phyloP scores from a whole-genome alignment of 192 early-diverging fungal species.

The Coemansia umbellata region DNA sequence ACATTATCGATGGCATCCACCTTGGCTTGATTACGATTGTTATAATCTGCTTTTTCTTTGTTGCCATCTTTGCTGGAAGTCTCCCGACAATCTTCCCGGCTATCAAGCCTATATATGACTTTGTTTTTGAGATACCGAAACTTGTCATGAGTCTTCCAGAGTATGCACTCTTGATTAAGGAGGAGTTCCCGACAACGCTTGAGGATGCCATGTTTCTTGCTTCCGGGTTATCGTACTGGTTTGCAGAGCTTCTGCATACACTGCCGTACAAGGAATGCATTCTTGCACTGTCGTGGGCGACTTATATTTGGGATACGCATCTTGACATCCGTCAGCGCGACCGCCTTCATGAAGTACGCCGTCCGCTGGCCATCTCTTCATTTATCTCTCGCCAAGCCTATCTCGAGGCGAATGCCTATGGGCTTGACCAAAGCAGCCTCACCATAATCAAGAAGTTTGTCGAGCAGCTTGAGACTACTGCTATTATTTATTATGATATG shows the following conservation, averaged over 20 bases:
- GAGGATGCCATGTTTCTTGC: conserved; percentile 14
- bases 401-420: conserved; percentile 77
- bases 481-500: conserved; percentile 64
- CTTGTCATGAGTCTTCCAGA: conserved; percentile 19
- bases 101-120: conserved; percentile 34
- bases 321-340: conserved; percentile 77
- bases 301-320: conserved; percentile 80
- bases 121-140: conserved; percentile 11
- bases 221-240: not conserved
- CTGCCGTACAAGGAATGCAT: conserved; percentile 80
- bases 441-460: conserved; percentile 63
- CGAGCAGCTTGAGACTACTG: conserved; percentile 62
- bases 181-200: conserved; percentile 11
- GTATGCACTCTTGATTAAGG: conserved; percentile 1
- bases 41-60: conserved; percentile 31
- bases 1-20: conserved; percentile 49
- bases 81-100: conserved; percentile 41
- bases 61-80: conserved; percentile 28
- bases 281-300: conserved; percentile 63
- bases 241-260: conserved; percentile 21
- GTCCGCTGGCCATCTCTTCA: conserved; percentile 66
- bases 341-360: conserved; percentile 60
- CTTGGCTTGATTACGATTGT: conserved; percentile 29
- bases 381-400: conserved; percentile 77
- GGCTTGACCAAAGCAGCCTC: conserved; percentile 79